Conservation (phyloP, 202 grass and related monocot species). For the Carex arenaria region DNA sequence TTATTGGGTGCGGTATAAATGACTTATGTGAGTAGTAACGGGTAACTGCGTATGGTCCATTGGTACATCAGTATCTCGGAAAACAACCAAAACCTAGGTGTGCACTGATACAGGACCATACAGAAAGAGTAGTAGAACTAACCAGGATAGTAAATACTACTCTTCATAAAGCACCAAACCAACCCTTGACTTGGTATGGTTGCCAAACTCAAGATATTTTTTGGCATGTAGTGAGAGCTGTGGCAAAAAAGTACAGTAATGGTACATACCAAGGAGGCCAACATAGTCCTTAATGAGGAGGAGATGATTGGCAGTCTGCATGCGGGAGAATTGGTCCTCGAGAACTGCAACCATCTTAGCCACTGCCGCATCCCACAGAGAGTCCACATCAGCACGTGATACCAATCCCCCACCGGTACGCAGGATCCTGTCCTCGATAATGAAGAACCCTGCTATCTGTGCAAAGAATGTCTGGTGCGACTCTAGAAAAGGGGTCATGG, state of each 20-base stretch:
- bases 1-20: background rate
- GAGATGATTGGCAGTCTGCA: conserved; percentile 93
- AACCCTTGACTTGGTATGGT: background rate
- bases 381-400: conserved; percentile 66
- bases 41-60: background rate
- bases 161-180: background rate
- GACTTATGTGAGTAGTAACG: background rate
- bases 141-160: background rate
- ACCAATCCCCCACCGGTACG: conserved; percentile 81
- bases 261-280: conserved; percentile 38
- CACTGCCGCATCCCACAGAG: conserved; percentile 82
- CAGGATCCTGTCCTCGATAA: conserved; percentile 87
- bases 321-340: conserved; percentile 90
- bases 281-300: conserved; percentile 96
- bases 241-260: background rate
- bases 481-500: conserved; percentile 84
- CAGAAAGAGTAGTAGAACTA: background rate
- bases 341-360: conserved; percentile 89
- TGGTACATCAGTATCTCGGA: background rate
- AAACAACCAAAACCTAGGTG: background rate
- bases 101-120: background rate
- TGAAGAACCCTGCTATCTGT: conserved; percentile 96
- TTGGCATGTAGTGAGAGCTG: background rate
- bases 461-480: conserved; percentile 98
- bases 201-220: background rate